These are phyloP conservation scores for Ambrosiella xylebori DNA, from an alignment of 2,329 filamentous ascomycete species.

Conservation along the genomic window DNA sequence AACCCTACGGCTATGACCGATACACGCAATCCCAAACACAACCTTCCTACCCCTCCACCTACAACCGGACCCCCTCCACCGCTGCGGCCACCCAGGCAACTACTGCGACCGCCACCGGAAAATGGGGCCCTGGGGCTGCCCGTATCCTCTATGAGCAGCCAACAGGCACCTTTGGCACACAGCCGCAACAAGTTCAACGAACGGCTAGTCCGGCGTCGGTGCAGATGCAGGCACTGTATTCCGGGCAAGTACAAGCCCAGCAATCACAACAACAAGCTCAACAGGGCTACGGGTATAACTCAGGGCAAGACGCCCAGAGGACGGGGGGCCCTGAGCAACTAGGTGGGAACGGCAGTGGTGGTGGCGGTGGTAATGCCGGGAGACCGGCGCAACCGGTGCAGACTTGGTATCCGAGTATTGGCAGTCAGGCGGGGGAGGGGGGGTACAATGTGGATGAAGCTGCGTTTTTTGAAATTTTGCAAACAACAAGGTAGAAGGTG, in stretches of 20 bases:
- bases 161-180: background rate
- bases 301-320: too few relatives aligned
- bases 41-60: too few relatives aligned
- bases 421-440: background rate
- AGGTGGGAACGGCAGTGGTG: slow-evolving; percentile 6
- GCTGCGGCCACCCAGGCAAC: too few relatives aligned
- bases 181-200: background rate
- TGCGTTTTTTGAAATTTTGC: background rate
- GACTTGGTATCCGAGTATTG: slow-evolving; percentile 2
- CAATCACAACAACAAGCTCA: background rate
- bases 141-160: background rate
- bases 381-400: slow-evolving; percentile 7
- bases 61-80: too few relatives aligned
- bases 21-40: too few relatives aligned
- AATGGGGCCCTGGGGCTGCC: too few relatives aligned
- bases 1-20: background rate
- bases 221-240: background rate
- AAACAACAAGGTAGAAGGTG: background rate
- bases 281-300: too few relatives aligned
- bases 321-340: too few relatives aligned
- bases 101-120: too few relatives aligned
- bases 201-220: too few relatives aligned
- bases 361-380: slow-evolving; percentile 3
- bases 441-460: background rate
- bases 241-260: background rate